A percentile compares a stretch with the other conserved stretches of the same genome.
phyloP scores from a whole-genome alignment of 768 basidiomycete species.

The Tremella fuciformis region DNA sequence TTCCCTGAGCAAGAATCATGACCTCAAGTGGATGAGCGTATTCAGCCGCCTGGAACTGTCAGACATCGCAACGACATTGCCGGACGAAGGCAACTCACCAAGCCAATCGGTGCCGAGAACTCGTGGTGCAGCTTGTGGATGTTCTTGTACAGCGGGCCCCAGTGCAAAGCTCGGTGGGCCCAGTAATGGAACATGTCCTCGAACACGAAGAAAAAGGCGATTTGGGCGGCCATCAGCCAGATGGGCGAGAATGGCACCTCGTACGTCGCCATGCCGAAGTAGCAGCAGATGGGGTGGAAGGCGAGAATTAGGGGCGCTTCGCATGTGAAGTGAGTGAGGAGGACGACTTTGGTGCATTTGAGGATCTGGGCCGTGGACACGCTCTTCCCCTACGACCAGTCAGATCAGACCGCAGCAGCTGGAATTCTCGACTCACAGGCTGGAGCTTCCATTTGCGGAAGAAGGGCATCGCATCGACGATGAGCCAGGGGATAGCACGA shows the following conservation, averaged over 20 bases:
- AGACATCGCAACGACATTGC: background rate
- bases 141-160: conserved; percentile 69
- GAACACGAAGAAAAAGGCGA: conserved; percentile 87
- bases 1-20: conserved; percentile 88
- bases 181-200: conserved; percentile 95
- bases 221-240: conserved; percentile 68
- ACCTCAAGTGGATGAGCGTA: conserved; percentile 97
- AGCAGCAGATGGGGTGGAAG: conserved; percentile 85
- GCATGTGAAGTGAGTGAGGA: conserved; percentile 92
- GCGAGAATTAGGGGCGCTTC: conserved; percentile 87
- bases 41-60: conserved; percentile 65
- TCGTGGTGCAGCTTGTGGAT: conserved; percentile 98
- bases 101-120: conserved; percentile 92
- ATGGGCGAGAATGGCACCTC: conserved; percentile 84
- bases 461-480: conserved; percentile 90
- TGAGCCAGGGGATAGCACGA: conserved; percentile 84
- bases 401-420: background rate
- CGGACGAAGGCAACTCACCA: conserved; percentile 55
- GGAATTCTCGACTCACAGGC: conserved; percentile 55
- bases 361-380: conserved; percentile 81
- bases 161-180: conserved; percentile 90
- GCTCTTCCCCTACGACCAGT: conserved; percentile 58
- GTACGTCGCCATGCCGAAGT: conserved; percentile 84
- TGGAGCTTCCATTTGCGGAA: conserved; percentile 94
- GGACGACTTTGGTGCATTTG: conserved; percentile 91